phyloP scores from a whole-genome alignment of 2,329 filamentous ascomycete genomes.

The Pseudogymnoascus sp. region DNA sequence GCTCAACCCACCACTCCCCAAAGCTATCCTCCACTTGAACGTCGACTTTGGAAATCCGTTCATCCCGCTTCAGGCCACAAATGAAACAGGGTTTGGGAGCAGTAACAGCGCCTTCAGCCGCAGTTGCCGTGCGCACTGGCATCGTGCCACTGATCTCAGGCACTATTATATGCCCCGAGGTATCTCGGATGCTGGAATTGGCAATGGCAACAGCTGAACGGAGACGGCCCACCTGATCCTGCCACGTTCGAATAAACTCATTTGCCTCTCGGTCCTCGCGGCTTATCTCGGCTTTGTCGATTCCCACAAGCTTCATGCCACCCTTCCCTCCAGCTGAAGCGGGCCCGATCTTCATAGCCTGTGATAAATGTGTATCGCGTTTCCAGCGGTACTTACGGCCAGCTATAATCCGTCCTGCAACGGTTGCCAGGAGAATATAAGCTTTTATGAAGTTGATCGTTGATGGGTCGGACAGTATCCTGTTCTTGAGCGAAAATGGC shows the following conservation, averaged over 20 bases:
- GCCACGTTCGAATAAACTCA: constrained; percentile 69
- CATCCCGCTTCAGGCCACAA: constrained; percentile 81
- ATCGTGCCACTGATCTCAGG: constrained; percentile 66
- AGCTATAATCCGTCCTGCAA: constrained; percentile 71
- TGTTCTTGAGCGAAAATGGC: constrained; percentile 47
- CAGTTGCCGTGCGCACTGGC: constrained; percentile 53
- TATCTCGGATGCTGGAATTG: constrained; percentile 36
- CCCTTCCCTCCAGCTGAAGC: constrained; percentile 66
- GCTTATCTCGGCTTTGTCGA: constrained; percentile 74
- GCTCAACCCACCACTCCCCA: constrained; percentile 92
- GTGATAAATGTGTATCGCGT: constrained; percentile 72
- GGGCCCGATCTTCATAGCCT: constrained; percentile 77
- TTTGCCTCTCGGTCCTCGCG: constrained; percentile 79
- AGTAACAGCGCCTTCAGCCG: constrained; percentile 57
- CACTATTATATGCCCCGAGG: constrained; percentile 34
- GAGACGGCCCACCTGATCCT: constrained; percentile 63
- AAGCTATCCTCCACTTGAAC: constrained; percentile 77
- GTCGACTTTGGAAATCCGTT: constrained; percentile 62
- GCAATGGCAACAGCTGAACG: constrained; percentile 62
- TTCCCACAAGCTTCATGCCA: constrained; percentile 82
- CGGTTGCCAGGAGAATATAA: constrained; percentile 54
- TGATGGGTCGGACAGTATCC: constrained; percentile 52
- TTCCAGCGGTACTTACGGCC: constrained; percentile 87
- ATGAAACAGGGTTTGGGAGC: constrained; percentile 70
- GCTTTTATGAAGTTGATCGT: constrained; percentile 55